Evolutionary conservation across 1,284 basidiomycete species (phyloP).

Genomic region (Sutorius eximius): DNA sequence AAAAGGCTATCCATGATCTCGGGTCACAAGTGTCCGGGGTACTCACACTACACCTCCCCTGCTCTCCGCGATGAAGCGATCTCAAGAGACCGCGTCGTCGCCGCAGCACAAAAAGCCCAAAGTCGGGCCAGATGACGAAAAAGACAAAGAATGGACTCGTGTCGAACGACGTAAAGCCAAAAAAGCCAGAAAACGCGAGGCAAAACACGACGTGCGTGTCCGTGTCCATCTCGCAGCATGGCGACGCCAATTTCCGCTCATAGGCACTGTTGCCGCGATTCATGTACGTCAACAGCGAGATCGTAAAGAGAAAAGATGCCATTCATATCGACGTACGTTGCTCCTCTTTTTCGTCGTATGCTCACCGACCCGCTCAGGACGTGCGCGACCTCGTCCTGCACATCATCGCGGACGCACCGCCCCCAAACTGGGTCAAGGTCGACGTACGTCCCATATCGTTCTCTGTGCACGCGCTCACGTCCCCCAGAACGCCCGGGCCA

Average conservation of each 20-base stretch:
- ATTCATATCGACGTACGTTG: conserved; percentile 72
- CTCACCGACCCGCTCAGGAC: conserved; percentile 51
- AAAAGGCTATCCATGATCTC: too few species aligned
- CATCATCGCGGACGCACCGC: conserved; percentile 77
- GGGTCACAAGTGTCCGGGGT: conserved; percentile 10
- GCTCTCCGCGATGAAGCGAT: conserved; percentile 38
- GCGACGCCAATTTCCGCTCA: not conserved
- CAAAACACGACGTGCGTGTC: conserved; percentile 56
- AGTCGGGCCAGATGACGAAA: conserved; percentile 22
- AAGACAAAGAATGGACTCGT: conserved; percentile 58
- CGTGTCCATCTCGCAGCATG: too few species aligned
- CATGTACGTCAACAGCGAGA: conserved; percentile 76
- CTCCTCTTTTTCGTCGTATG: not conserved
- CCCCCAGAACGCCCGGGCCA: conserved; percentile 63
- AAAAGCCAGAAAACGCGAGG: conserved; percentile 61
- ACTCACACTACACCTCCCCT: not conserved
- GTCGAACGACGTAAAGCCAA: conserved; percentile 78
- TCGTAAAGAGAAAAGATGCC: conserved; percentile 66
- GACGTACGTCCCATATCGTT: conserved; percentile 52
- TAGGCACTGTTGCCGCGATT: conserved; percentile 70
- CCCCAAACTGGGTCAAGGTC: conserved; percentile 80
- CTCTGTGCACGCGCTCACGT: not conserved
- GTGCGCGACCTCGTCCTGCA: conserved; percentile 82
- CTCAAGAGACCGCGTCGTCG: conserved; percentile 28
- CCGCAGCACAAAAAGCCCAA: conserved; percentile 37